Evolutionary conservation across 441 rosid genomes (phyloP), one percentile per base, ranked within the genome.

Genomic region (Euphorbia schlechtendalii): DNA sequence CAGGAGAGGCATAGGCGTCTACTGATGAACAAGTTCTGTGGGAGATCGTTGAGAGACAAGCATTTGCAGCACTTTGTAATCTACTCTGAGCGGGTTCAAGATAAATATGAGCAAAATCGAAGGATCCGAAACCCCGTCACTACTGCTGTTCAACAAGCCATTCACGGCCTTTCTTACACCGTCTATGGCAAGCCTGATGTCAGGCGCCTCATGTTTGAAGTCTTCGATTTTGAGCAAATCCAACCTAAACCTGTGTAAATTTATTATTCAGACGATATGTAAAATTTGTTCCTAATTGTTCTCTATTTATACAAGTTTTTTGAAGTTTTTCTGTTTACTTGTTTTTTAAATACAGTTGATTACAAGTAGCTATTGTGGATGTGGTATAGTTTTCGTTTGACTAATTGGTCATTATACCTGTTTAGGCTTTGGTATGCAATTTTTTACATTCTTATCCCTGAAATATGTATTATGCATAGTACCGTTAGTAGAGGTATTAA

Each of bases 1-100:
- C 93, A 89, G 73, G 96, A 93, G 89, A 88, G 73, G 76, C 97
- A 87, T 69, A 79, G 99, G 0, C 87, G 93, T 11, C 27, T 83
- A 60, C 77, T 93, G 24, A 86, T 87, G 99, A 93, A 86, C 99
- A 93, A 88, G 71, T 88, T 82, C 73, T 90, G 99, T 6, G 93
- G 96, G 12, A 78, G 84, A 66, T 90, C 87, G 71, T 76, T 90
- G 65, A 83, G 99, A 71, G 97, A 82, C 65, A 88, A 88, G 66
- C 69, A 78, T 70, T 87, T 88, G 64, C 99, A 93, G 65, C 83
- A 76, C 30, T 74, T 51, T 53, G 76, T 90, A 20, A 28, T 80
- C 46, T 90, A 79, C 76, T 76, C 95, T 0, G 93, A 93, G 51
- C 81, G 87, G 74, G 96, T 88, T 75, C 87, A 79, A 71, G 97